Evolutionary conservation across 1,284 basidiomycete species (phyloP), one percentile per base, ranked within the genome.

Genomic region (Trichosporon sp.): DNA sequence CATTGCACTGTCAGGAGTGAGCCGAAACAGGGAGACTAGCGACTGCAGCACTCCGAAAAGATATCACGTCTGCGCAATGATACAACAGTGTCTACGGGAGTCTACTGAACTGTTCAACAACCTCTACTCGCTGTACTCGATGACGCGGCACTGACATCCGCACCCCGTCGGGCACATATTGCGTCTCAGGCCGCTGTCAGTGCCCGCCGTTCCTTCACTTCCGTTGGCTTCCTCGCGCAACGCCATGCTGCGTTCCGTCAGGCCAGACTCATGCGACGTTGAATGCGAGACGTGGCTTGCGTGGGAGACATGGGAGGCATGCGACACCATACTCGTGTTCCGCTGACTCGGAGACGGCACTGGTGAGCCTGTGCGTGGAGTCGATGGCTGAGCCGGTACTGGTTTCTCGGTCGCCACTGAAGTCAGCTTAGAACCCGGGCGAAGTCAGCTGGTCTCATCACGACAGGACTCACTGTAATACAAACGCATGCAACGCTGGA

Each of bases 141-240:
- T 25, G 23, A 34, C 21, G 19, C 75, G 61, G 65, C 77, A 78
- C 40, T 52, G 65, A 69, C 76, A 77, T 23, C 77, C 77, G 66
- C 77, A 78, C 2, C 77, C 76, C 4, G 66, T 62, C 4, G 76
- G 74, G 69, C 77, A 78, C 11, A 69, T 61, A 34, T 69, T 74
- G 3, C 61, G 60, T 13, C 34, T 37, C 10, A 64, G 25, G 65
- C 70, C 73, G 65, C 69, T 23, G 7, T 37, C 54, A 23, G 59
- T 33, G 1, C 46, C 58, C 31, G 27, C 54, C 13, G 44, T 56
- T 25, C 49, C 60, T 8, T 65, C 66, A 3, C 59, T 37, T 14
- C 29, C 59, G 29, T 46, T 32, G 33, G 57, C 59, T 5, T 46
- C 37, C 27, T 61, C 59, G 8, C 49, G 49, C 16, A 54, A 14